phyloP scores from a whole-genome alignment of 1,284 basidiomycete species.

The Amylostereum areolatum region DNA sequence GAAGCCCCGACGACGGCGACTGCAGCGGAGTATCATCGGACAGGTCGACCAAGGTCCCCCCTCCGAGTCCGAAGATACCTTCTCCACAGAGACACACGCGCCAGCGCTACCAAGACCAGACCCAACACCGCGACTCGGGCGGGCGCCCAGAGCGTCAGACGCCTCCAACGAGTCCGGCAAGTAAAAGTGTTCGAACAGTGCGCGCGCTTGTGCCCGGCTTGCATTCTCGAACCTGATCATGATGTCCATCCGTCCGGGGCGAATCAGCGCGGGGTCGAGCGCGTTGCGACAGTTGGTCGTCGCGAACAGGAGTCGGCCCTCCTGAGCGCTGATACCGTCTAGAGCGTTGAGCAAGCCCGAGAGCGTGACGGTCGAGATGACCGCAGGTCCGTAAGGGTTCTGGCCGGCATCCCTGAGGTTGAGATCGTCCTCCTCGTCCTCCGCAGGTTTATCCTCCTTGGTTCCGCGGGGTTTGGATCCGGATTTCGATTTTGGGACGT shows the following conservation, averaged over 20 bases:
- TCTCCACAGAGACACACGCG: too few relatives aligned
- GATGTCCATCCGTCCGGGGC: conserved; percentile 25
- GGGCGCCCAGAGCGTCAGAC: too few relatives aligned
- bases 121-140: too few relatives aligned
- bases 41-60: too few relatives aligned
- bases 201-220: conserved; percentile 16
- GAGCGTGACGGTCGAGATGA: conserved; percentile 16
- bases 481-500: conserved; percentile 27
- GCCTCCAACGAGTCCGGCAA: too few relatives aligned
- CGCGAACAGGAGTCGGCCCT: conserved; percentile 25
- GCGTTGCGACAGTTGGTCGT: conserved; percentile 22
- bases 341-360: conserved; percentile 23
- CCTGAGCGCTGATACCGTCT: conserved; percentile 24
- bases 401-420: background rate
- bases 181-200: conserved; percentile 24
- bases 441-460: conserved; percentile 16
- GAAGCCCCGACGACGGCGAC: too few relatives aligned
- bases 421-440: conserved; percentile 9
- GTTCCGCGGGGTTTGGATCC: conserved; percentile 18
- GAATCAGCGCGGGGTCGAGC: conserved; percentile 24
- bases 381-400: background rate
- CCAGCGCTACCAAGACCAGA: too few relatives aligned
- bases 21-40: too few relatives aligned
- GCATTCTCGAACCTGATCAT: conserved; percentile 23
- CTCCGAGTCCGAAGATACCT: too few relatives aligned